Conservation (phyloP, 179 eudicot genomes). For the Spergularia azorica region DNA sequence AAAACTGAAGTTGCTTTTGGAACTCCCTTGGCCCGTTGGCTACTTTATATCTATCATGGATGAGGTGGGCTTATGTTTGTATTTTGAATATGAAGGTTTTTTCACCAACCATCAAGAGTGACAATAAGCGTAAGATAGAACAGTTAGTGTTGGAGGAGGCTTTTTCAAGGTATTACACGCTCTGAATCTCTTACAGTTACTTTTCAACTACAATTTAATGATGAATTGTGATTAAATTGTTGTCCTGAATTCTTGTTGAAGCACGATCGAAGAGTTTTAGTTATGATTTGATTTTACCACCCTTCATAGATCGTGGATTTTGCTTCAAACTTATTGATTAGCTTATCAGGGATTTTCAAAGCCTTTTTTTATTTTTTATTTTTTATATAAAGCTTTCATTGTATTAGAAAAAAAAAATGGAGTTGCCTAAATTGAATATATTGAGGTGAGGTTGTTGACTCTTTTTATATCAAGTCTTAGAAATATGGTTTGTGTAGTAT, state of each 20-base stretch:
- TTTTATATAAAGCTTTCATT: no score
- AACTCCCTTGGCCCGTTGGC: not conserved
- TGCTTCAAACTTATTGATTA: not conserved
- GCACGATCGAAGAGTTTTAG: not conserved
- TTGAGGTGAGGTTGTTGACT: no score
- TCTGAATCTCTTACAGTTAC: not conserved
- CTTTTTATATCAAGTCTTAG: no score
- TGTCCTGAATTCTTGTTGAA: not conserved
- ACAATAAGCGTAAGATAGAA: constrained; percentile 53
- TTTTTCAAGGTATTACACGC: constrained; percentile 61
- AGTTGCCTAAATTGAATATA: no score
- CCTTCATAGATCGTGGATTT: not conserved
- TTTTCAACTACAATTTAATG: not conserved
- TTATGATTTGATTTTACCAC: not conserved
- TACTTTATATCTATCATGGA: not conserved
- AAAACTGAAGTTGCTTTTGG: constrained; percentile 1
- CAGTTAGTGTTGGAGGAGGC: constrained; percentile 65
- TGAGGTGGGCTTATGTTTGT: constrained; percentile 16
- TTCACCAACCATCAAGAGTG: constrained; percentile 43
- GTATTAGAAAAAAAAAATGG: no score
- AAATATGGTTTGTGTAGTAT: not conserved
- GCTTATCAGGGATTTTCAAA: not conserved
- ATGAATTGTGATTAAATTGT: not conserved
- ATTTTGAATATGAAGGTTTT: constrained; percentile 29
- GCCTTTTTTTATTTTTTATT: no score